Conservation (phyloP, 2,329 filamentous ascomycete genomes). For the Phialemonium atrogriseum region DNA sequence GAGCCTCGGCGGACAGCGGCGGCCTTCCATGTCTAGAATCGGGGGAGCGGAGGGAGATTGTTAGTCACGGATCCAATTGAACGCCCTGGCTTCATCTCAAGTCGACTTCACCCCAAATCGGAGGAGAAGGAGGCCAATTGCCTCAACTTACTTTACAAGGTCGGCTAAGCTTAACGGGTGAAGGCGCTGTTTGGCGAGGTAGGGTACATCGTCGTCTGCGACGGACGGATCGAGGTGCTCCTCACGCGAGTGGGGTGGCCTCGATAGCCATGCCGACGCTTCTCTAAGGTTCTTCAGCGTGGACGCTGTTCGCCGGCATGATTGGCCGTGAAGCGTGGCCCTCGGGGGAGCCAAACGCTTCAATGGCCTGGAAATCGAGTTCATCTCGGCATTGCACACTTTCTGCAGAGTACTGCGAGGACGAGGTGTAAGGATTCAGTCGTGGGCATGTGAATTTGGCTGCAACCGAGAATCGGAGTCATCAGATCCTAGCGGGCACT, state of each 20-base stretch:
- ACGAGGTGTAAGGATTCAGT: too few relatives aligned
- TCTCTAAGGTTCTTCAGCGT: conserved; percentile 5
- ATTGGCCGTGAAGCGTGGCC: conserved; percentile 5
- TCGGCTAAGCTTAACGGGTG: conserved; percentile 80
- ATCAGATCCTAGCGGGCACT: too few relatives aligned
- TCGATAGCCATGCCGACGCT: conserved; percentile 1
- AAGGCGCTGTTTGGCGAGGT: conserved; percentile 67
- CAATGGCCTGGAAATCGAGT: conserved; percentile 27
- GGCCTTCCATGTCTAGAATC: conserved; percentile 61
- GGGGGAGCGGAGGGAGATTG: background rate
- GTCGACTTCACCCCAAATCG: background rate
- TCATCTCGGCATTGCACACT: conserved; percentile 38
- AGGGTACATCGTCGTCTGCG: conserved; percentile 68
- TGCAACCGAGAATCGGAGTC: too few relatives aligned
- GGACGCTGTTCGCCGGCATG: conserved; percentile 6
- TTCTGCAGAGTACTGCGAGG: too few relatives aligned
- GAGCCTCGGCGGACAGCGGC: conserved; percentile 68
- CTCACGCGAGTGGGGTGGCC: conserved; percentile 5
- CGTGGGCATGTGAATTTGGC: too few relatives aligned
- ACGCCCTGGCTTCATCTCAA: too few relatives aligned
- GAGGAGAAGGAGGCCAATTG: conserved; percentile 4
- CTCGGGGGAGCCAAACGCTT: conserved; percentile 21
- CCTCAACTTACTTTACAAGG: conserved; percentile 77
- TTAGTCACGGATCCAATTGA: conserved; percentile 6
- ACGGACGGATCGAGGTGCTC: conserved; percentile 32